Percentiles rank a stretch among this genome's conserved stretches.
These are phyloP conservation scores for Mortierella sp. DNA, from an alignment of 371 early-diverging fungal genomes.

Conservation along the genomic window DNA sequence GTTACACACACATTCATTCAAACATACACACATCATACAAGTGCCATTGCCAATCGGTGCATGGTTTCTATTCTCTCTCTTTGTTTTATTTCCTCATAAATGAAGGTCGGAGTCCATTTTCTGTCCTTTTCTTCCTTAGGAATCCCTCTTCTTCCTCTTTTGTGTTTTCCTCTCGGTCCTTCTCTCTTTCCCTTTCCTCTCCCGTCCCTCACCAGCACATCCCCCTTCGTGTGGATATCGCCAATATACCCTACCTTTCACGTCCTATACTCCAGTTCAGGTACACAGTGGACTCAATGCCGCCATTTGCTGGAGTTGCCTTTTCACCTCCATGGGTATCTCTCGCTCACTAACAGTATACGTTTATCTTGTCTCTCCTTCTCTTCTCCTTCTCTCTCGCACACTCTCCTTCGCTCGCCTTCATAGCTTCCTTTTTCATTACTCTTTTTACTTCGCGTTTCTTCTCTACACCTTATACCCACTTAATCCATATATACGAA, in stretches of 20 bases:
- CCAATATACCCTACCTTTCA: background rate
- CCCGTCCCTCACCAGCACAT: background rate
- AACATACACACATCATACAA: background rate
- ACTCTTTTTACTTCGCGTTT: background rate
- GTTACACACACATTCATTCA: background rate
- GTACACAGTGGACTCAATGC: too few species aligned
- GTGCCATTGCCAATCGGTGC: background rate
- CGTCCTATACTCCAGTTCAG: too few species aligned
- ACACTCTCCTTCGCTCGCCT: background rate
- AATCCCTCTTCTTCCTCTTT: background rate
- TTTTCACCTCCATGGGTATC: too few species aligned
- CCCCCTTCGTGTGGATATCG: background rate
- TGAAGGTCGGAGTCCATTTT: slow-evolving; percentile 6
- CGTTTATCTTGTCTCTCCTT: background rate
- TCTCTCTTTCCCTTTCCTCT: background rate
- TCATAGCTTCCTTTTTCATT: background rate
- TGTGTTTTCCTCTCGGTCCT: background rate
- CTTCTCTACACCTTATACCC: background rate
- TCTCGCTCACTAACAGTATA: too few species aligned
- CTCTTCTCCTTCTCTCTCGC: background rate
- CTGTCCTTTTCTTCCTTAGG: background rate
- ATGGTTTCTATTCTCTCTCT: background rate
- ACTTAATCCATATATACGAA: background rate
- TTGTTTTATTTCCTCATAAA: background rate
- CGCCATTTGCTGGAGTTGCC: too few species aligned